Base-by-base conservation (phyloP, 1,139 yeast species). In the Yamadazyma blattariae region DNA sequence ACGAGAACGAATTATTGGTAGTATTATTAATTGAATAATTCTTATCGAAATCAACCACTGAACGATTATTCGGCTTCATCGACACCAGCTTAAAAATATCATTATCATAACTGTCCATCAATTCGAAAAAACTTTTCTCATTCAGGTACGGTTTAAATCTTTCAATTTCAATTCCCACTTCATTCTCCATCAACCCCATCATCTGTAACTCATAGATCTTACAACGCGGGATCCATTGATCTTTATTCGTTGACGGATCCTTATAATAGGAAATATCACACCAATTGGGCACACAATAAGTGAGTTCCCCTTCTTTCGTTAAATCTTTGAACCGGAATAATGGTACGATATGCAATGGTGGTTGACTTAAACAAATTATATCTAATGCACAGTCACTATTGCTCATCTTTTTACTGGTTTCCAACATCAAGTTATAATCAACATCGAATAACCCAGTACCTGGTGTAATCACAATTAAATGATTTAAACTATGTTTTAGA, bases 121-220 rank as follows among this genome's bases (percentile, higher is more conserved):
- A 63, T 25, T 73, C 77, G 1, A 65, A 45, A 12, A 74, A 55
- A 0, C 74, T 55, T 31, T 57, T 59, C n/a, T 57, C 57, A 22
- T 50, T 48, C 28, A 49, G 50, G 27, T 50, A 47, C 0, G 50
- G 34, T 30, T 56, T 61, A 37, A 83, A 61, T 30, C 83, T 67
- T 25, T 78, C 81, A 18, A 87, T 74, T 12, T 79, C 71, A 23
- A 82, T 74, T 7, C 81, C 76, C 33, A 81, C 69, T 51, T 90
- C 97, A 48, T 85, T 87, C 48, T 90, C 97, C 83, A 90, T 88
- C 5, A 90, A 77, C 0, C 97, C 98, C 95, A 90, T 90, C 97
- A 92, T 94, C 56, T 92, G 98, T 16, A 94, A 63, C 50, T 90
- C 97, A 56, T 92, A 90, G 33, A 94, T 89, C 52, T 88, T 89